phyloP scores from a whole-genome alignment of 2,329 filamentous ascomycete genomes.

The Cladosporium sp. region DNA sequence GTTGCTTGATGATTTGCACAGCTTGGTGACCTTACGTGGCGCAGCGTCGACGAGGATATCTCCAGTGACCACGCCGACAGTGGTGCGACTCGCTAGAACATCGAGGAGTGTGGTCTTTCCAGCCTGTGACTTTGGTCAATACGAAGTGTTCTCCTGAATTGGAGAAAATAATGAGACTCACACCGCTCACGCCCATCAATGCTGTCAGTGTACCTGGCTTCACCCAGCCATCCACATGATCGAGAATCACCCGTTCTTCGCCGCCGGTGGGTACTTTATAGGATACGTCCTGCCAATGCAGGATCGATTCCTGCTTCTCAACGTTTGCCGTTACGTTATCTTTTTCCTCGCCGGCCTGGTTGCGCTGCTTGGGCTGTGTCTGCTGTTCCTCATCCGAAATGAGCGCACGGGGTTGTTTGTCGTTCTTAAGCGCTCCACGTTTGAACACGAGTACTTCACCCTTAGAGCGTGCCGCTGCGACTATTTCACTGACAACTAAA shows the following conservation, averaged over 20 bases:
- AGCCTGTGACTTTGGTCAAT: constrained; percentile 43
- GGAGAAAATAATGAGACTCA: constrained; percentile 14
- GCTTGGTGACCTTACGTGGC: constrained; percentile 40
- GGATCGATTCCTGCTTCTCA: constrained; percentile 67
- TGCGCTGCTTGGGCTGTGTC: constrained; percentile 16
- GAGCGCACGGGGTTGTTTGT: constrained; percentile 36
- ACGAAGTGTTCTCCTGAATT: constrained; percentile 22
- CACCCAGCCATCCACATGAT: constrained; percentile 52
- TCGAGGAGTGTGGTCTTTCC: constrained; percentile 61
- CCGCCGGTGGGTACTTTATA: constrained; percentile 53
- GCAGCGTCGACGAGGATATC: constrained; percentile 63
- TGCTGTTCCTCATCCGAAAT: constrained; percentile 39
- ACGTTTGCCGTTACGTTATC: constrained; percentile 37
- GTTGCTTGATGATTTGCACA: constrained; percentile 29
- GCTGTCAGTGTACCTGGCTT: constrained; percentile 54
- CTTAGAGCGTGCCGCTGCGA: constrained; percentile 56
- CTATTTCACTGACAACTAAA: constrained; percentile 58
- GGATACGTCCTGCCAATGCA: constrained; percentile 56
- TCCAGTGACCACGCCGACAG: constrained; percentile 60
- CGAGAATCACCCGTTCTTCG: constrained; percentile 48
- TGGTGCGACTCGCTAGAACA: constrained; percentile 53
- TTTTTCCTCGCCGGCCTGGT: constrained; percentile 29
- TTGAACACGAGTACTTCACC: constrained; percentile 64
- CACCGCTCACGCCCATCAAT: constrained; percentile 39
- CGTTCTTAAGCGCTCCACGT: constrained; percentile 30